These are phyloP conservation scores for Aspergillus glaucus DNA, from an alignment of 2,329 filamentous ascomycete genomes.

Conservation along the genomic window DNA sequence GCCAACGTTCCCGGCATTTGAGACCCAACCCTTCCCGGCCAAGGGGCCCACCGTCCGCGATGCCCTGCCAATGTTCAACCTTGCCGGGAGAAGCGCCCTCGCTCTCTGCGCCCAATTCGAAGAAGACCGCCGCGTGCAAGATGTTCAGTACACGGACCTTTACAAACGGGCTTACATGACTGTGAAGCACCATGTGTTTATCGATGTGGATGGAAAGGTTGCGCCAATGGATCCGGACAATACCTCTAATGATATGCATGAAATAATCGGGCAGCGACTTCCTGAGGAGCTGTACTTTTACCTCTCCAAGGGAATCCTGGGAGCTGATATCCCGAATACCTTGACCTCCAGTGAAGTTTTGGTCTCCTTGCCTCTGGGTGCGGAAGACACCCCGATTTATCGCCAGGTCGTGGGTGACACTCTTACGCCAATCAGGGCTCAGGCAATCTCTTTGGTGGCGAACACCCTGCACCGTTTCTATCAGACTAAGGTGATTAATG, in stretches of 20 bases:
- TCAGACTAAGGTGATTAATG: conserved; percentile 67
- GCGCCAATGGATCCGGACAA: conserved; percentile 66
- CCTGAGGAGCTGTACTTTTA: conserved; percentile 90
- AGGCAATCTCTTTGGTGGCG: conserved; percentile 70
- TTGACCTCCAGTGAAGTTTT: conserved; percentile 73
- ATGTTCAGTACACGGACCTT: conserved; percentile 72
- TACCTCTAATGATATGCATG: conserved; percentile 75
- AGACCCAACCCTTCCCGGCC: conserved; percentile 52
- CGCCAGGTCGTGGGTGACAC: conserved; percentile 68
- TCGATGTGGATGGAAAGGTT: conserved; percentile 70
- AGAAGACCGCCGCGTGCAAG: conserved; percentile 66
- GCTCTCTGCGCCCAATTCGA: conserved; percentile 70
- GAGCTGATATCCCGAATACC: conserved; percentile 72
- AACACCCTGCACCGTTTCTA: conserved; percentile 78
- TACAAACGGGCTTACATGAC: conserved; percentile 81
- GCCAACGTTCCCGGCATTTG: conserved; percentile 69
- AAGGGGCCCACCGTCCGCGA: conserved; percentile 60
- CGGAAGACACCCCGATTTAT: conserved; percentile 73
- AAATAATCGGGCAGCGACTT: conserved; percentile 83
- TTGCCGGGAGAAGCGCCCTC: conserved; percentile 60
- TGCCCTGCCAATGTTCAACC: conserved; percentile 69
- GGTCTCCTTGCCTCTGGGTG: conserved; percentile 78
- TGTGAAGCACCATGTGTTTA: conserved; percentile 79
- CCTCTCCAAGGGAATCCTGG: conserved; percentile 73
- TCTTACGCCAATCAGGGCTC: conserved; percentile 67